These are phyloP conservation scores for Synchytrium microbalum DNA, from an alignment of 371 early-diverging fungal species.

Conservation along the genomic window DNA sequence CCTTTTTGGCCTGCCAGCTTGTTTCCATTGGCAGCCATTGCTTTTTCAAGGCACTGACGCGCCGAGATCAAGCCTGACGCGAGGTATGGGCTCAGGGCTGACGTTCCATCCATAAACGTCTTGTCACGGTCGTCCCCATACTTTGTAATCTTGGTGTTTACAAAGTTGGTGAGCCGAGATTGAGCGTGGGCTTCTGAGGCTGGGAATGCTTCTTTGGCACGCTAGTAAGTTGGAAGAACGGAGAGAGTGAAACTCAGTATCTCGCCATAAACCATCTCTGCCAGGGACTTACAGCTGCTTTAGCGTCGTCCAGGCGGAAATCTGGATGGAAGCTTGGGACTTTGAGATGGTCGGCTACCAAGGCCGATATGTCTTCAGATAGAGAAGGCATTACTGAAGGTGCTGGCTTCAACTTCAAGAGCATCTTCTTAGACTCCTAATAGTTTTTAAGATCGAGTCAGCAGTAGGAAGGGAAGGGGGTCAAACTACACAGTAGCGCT, in stretches of 20 bases:
- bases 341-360: neutral
- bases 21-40: slow-evolving; percentile 28
- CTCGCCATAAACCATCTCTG: slow-evolving; percentile 8
- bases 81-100: slow-evolving; percentile 24
- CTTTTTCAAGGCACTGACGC: slow-evolving; percentile 27
- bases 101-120: slow-evolving; percentile 20
- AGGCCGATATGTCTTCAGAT: neutral
- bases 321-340: no score
- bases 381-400: neutral
- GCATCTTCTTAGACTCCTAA: neutral
- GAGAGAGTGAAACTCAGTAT: slow-evolving; percentile 3
- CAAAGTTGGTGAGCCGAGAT: slow-evolving; percentile 18
- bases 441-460: no score
- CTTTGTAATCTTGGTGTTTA: slow-evolving; percentile 1
- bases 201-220: slow-evolving; percentile 14
- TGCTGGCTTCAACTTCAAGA: neutral
- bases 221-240: neutral
- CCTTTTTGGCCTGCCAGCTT: slow-evolving; percentile 42
- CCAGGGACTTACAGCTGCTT: slow-evolving; percentile 11
- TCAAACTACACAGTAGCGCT: no score
- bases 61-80: slow-evolving; percentile 41
- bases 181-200: slow-evolving; percentile 22
- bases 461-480: no score
- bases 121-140: slow-evolving; percentile 30
- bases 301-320: slow-evolving; percentile 2